phyloP scores from a whole-genome alignment of 1,139 yeast species.

The Blastobotrys serpentis region DNA sequence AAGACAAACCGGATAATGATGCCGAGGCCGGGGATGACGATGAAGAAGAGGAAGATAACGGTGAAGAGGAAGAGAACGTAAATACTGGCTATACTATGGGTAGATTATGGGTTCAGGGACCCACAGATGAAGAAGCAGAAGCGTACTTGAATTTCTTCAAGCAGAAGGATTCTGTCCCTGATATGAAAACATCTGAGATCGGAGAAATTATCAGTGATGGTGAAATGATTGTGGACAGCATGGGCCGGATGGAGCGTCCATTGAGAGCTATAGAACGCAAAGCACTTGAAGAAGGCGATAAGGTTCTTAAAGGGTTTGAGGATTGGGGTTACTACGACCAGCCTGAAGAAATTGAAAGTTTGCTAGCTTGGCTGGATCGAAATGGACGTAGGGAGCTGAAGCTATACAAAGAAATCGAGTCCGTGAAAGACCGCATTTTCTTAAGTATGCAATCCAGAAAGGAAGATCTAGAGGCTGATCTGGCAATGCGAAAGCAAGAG shows the following conservation, averaged over 20 bases:
- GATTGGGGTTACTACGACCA: slow-evolving; percentile 75
- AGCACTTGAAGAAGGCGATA: slow-evolving; percentile 63
- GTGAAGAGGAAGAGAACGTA: slow-evolving; percentile 40
- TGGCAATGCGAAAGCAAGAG: slow-evolving; percentile 28
- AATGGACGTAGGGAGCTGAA: slow-evolving; percentile 75
- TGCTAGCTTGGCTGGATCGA: slow-evolving; percentile 67
- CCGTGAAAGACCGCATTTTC: slow-evolving; percentile 50
- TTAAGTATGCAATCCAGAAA: slow-evolving; percentile 60
- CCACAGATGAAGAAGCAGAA: slow-evolving; percentile 60
- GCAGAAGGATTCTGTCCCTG: slow-evolving; percentile 13
- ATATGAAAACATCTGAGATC: slow-evolving; percentile 15
- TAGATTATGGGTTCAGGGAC: slow-evolving; percentile 91
- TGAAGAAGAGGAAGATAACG: slow-evolving; percentile 41
- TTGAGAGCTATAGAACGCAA: slow-evolving; percentile 50
- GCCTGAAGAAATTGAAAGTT: slow-evolving; percentile 54
- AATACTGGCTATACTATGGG: slow-evolving; percentile 80
- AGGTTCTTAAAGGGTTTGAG: slow-evolving; percentile 49
- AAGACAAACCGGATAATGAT: slow-evolving; percentile 11
- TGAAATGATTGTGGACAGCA: slow-evolving; percentile 29
- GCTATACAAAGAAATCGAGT: slow-evolving; percentile 58
- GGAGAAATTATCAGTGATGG: slow-evolving; percentile 10
- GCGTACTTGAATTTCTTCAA: slow-evolving; percentile 41
- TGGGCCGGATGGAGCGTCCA: slow-evolving; percentile 27
- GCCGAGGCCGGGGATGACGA: slow-evolving; percentile 36
- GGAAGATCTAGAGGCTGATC: slow-evolving; percentile 43